Evolutionary conservation across 306 rosid species (phyloP).

Genomic region (Sesbania bispinosa): DNA sequence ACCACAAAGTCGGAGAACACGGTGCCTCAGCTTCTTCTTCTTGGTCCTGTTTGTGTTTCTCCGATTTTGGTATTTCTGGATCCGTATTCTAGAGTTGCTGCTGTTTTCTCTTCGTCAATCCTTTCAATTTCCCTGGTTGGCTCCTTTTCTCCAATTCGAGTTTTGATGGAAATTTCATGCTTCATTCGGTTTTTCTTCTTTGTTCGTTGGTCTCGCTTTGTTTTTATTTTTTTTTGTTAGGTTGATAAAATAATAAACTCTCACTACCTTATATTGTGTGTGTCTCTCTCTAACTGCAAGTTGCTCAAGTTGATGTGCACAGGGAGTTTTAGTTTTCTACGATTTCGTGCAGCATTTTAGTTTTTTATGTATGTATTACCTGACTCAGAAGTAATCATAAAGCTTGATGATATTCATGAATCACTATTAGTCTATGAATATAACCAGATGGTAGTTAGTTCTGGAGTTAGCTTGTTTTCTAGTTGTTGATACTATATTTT

Average conservation of each 20-base stretch:
- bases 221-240: background rate
- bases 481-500: constrained; percentile 7
- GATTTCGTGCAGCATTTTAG: background rate
- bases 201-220: background rate
- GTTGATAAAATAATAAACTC: background rate
- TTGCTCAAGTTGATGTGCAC: background rate
- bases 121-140: background rate
- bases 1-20: no score
- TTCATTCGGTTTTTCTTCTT: background rate
- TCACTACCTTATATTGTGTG: background rate
- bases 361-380: background rate
- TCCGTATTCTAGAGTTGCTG: constrained; percentile 8
- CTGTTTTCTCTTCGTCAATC: background rate
- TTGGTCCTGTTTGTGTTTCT: constrained; percentile 16
- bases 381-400: background rate
- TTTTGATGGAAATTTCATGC: background rate
- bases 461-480: constrained; percentile 12
- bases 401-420: background rate
- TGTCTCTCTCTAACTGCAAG: no score
- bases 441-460: constrained; percentile 6
- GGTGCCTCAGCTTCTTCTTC: no score
- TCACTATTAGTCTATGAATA: background rate
- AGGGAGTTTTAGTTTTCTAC: background rate
- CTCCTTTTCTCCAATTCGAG: background rate
- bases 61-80: constrained; percentile 15